Evolutionary conservation across 805 yeast genomes (phyloP).

Genomic region (Pichia heedii): DNA sequence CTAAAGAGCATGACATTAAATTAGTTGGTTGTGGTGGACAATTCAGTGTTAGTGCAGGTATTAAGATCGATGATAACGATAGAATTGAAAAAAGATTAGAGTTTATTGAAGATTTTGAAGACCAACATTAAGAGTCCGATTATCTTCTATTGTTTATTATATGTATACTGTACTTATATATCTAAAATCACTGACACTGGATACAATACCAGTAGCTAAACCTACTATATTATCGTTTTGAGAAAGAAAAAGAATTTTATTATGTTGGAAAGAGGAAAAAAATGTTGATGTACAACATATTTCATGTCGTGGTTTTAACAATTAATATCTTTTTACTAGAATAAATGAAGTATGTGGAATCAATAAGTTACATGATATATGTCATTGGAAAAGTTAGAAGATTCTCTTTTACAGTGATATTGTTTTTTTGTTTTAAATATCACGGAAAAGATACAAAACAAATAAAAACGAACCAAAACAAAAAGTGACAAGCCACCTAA

Average conservation of each 20-base stretch:
- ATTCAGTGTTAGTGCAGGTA: constrained; percentile 83
- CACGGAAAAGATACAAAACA: not conserved
- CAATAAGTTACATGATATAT: not conserved
- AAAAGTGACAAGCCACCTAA: not conserved
- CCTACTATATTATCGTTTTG: no score
- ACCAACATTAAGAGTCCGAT: constrained; percentile 10
- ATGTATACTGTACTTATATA: no score
- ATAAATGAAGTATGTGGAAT: no score
- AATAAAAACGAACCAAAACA: not conserved
- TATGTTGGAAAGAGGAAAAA: no score
- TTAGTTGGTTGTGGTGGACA: constrained; percentile 94
- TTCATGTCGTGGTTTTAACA: not conserved
- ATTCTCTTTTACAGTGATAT: no score
- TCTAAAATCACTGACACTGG: not conserved
- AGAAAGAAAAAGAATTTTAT: no score
- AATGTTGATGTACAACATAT: no score
- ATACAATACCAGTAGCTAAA: no score
- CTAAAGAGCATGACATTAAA: constrained; percentile 63
- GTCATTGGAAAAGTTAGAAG: no score
- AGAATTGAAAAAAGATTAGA: constrained; percentile 42
- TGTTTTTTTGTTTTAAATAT: no score
- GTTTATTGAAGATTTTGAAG: constrained; percentile 44
- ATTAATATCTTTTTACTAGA: no score
- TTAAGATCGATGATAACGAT: constrained; percentile 45
- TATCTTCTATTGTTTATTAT: not conserved